Base-by-base conservation (phyloP, 2,329 filamentous ascomycete genomes). In the Ceratocystis destructans region DNA sequence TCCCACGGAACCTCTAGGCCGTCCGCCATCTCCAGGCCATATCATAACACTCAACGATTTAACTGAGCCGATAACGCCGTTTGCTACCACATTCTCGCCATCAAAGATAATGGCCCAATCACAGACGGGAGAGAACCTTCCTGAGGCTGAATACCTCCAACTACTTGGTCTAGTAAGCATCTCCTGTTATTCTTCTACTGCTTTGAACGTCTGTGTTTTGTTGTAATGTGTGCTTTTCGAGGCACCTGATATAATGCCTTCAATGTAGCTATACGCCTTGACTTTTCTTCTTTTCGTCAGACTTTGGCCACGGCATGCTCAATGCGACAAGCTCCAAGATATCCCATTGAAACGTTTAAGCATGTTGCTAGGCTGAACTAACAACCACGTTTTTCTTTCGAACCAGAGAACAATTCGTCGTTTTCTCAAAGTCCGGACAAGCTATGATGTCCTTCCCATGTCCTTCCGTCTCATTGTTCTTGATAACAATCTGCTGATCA, bases 381-480 rank as follows among this genome's bases (percentile, higher is more conserved):
- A 59, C 55, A 59, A n/a, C 17, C 10, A 6, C 66, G 61, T 31
- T 61, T 37, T 25, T 59, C 25, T 41, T 31, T 45, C 12, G 69
- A 66, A 64, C 70, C 77, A 96, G 92, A 87, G 87, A 79, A 87
- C 89, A 69, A 92, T 97, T 72, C 89, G 94, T 76, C 89, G 96
- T 72, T 99, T 99, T 78, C 86, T 99, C 74, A 96, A 92, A 77
- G 88, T 95, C 71, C 88, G 94, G 73, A 97, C 90, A 45, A 96
- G 92, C 76, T 99, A 99, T 80, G 94, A 99, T 78, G 94, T 99
- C 71, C 82, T 99, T 61, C 94, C 94, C 20, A 84, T 99, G 69
- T 96, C 92, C 71, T 99, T 96, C 77, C 89, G 94, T 70, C 85
- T 99, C 66, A 95, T 99, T 73, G 85, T 96, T 70, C 89, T 99